Conservation (phyloP, 768 basidiomycete genomes). For the Rhodocollybia butyracea region DNA sequence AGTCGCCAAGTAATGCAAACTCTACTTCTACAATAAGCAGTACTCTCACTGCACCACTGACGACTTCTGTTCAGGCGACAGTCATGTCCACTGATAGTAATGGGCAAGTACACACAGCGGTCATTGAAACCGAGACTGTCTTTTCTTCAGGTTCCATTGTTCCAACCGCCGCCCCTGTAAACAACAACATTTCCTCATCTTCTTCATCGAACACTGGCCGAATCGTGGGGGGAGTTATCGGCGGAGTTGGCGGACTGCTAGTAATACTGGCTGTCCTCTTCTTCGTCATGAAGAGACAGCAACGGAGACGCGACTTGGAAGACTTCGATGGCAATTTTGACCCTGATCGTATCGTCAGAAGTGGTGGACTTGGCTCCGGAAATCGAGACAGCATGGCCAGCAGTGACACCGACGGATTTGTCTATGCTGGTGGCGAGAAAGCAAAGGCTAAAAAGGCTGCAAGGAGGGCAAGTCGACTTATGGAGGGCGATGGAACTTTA, state of each 20-base stretch:
- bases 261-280: conserved; percentile 1
- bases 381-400: neutral
- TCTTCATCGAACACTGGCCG: conserved; percentile 3
- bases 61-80: neutral
- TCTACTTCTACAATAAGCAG: neutral
- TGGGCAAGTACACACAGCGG: conserved; percentile 1
- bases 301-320: conserved; percentile 1
- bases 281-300: conserved; percentile 2
- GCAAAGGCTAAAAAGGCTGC: neutral
- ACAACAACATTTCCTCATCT: neutral
- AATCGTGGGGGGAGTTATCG: conserved; percentile 9
- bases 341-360: conserved; percentile 1
- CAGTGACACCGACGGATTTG: neutral
- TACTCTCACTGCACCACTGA: conserved; percentile 2
- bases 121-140: neutral
- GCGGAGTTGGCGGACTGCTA: conserved; percentile 1
- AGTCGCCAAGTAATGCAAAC: neutral
- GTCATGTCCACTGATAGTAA: neutral
- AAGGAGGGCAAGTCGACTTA: neutral
- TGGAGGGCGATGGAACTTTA: neutral
- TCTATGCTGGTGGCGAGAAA: conserved; percentile 1
- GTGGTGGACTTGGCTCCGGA: neutral
- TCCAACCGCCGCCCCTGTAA: neutral
- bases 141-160: conserved; percentile 4
- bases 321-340: conserved; percentile 12